phyloP scores from a whole-genome alignment of 176 grass and related monocot species.

The Phragmites australis region DNA sequence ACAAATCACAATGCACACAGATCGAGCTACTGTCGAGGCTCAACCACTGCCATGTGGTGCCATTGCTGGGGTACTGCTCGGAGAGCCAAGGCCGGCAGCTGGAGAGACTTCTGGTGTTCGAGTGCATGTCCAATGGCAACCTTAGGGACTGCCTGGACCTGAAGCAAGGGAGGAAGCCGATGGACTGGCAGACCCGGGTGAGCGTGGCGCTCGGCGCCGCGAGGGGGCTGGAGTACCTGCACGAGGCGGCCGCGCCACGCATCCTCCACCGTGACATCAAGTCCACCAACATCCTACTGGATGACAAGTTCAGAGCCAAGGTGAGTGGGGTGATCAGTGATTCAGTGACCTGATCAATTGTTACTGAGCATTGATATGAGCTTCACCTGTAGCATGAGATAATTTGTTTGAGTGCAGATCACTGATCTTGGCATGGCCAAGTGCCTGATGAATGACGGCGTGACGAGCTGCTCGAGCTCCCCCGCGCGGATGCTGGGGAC shows the following conservation, averaged over 20 bases:
- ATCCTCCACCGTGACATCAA: slow-evolving; percentile 98
- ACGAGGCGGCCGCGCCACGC: slow-evolving; percentile 89
- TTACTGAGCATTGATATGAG: no score
- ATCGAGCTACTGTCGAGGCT: slow-evolving; percentile 90
- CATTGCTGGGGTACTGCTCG: slow-evolving; percentile 86
- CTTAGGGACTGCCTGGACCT: slow-evolving; percentile 86
- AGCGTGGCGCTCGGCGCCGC: slow-evolving; percentile 71
- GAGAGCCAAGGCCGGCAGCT: slow-evolving; percentile 76
- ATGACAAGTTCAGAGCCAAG: slow-evolving; percentile 76
- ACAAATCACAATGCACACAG: slow-evolving; percentile 32
- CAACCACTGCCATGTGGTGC: slow-evolving; percentile 95
- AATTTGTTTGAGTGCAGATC: slow-evolving; percentile 43
- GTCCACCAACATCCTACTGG: slow-evolving; percentile 94
- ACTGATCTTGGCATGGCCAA: slow-evolving; percentile 98
- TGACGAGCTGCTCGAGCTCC: slow-evolving; percentile 82
- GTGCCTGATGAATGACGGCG: slow-evolving; percentile 78
- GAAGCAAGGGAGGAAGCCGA: slow-evolving; percentile 57
- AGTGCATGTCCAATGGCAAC: slow-evolving; percentile 88
- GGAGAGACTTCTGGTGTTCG: slow-evolving; percentile 84
- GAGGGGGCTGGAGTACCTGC: slow-evolving; percentile 90
- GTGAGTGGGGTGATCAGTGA: slow-evolving; percentile 34
- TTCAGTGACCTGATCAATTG: not conserved
- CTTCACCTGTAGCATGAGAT: no score
- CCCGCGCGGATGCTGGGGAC: slow-evolving; percentile 92
- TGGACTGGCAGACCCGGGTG: slow-evolving; percentile 89